These are phyloP conservation scores for Hippophae gyantsensis DNA, from an alignment of 306 rosid genomes.

Conservation along the genomic window DNA sequence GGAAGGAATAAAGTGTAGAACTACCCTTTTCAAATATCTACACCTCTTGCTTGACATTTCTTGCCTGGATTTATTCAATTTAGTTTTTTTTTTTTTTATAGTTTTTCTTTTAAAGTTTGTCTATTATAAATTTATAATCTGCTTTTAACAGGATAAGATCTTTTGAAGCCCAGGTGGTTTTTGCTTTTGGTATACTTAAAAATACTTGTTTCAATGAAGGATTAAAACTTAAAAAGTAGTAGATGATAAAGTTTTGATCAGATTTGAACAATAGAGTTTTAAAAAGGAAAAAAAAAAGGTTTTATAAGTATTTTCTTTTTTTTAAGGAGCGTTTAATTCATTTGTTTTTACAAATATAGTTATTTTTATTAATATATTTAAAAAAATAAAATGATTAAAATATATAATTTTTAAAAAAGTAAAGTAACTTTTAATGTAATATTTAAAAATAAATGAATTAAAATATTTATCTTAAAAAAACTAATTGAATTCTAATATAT, in stretches of 20 bases:
- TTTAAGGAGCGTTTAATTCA: too few relatives aligned
- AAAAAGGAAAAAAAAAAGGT: constrained; percentile 11
- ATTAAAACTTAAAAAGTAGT: constrained; percentile 23
- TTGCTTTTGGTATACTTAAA: constrained; percentile 8
- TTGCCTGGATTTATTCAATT: constrained; percentile 28
- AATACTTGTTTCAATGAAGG: constrained; percentile 27
- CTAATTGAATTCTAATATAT: too few relatives aligned
- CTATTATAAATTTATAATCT: background rate
- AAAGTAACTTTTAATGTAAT: too few relatives aligned
- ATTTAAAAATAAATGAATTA: too few relatives aligned
- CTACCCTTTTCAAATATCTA: constrained; percentile 29
- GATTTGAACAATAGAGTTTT: constrained; percentile 44
- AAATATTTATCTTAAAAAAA: too few relatives aligned
- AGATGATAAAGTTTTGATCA: constrained; percentile 23
- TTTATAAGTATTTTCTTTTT: constrained; percentile 7
- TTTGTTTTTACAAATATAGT: too few relatives aligned
- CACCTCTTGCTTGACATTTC: constrained; percentile 18
- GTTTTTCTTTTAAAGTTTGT: constrained; percentile 14
- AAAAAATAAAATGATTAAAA: too few relatives aligned
- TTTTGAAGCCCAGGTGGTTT: constrained; percentile 2
- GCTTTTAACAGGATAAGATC: constrained; percentile 13
- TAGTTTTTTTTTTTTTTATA: constrained; percentile 1
- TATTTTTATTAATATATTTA: too few relatives aligned
- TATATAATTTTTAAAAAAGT: too few relatives aligned
- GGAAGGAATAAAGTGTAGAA: constrained; percentile 35